These are phyloP conservation scores for Auricularia auricula-judae DNA, from an alignment of 768 basidiomycete genomes.

Conservation along the genomic window DNA sequence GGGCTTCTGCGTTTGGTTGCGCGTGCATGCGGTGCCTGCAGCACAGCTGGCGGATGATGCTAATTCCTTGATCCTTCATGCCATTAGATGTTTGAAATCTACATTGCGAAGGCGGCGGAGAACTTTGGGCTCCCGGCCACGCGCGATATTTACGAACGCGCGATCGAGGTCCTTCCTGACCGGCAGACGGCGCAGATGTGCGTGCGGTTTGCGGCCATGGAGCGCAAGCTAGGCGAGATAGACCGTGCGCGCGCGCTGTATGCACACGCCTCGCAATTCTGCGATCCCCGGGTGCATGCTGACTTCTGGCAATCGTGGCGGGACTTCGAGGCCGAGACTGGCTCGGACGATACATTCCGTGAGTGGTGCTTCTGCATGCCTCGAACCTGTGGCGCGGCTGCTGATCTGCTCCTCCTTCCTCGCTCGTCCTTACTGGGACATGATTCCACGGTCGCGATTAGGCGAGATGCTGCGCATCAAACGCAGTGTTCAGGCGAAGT, in stretches of 20 bases:
- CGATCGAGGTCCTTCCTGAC: conserved; percentile 87
- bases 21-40: neutral
- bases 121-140: conserved; percentile 96
- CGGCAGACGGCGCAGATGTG: conserved; percentile 96
- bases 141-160: conserved; percentile 90
- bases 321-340: conserved; percentile 94
- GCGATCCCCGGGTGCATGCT: conserved; percentile 84
- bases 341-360: conserved; percentile 93
- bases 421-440: neutral
- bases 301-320: conserved; percentile 98
- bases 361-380: conserved; percentile 20
- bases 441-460: neutral
- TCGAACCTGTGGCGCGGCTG: neutral
- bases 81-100: conserved; percentile 83
- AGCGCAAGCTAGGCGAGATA: conserved; percentile 97
- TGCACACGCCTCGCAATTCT: conserved; percentile 97
- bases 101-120: conserved; percentile 92
- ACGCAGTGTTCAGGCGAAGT: conserved; percentile 95
- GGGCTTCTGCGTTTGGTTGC: neutral
- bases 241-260: conserved; percentile 94
- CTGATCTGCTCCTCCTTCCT: neutral
- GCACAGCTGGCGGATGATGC: conserved; percentile 1
- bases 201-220: conserved; percentile 86
- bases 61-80: conserved; percentile 1
- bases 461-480: conserved; percentile 91